Evolutionary conservation across 305 asterid genomes (phyloP), one percentile per base, ranked within the genome.

Genomic region (Fraxinus greggii): DNA sequence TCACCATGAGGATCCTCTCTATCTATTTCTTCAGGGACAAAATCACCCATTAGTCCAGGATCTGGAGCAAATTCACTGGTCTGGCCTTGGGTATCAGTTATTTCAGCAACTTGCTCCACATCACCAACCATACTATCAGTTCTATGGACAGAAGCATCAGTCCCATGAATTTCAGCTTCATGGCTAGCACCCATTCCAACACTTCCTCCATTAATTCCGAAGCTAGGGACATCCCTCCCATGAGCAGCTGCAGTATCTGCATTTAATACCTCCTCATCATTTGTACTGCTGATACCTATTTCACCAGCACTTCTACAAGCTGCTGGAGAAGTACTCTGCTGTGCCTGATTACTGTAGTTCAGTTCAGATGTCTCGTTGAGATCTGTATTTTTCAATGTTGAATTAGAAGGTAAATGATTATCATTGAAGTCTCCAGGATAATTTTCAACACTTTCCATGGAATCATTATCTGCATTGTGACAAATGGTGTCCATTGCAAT

Each of bases 131-230:
- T 89, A 78, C 98, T 95, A 84, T 93, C 97, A 56, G 92, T 85
- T 91, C 99, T 90, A 75, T 93, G 90, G 76, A 93, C 85, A 84
- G 93, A 92, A 77, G 92, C 92, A 85, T 86, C 95, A 75, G 87
- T 85, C 70, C 99, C 98, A 75, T 97, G 98, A 81, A 97, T 95
- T 88, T 97, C 99, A 88, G 99, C 99, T 92, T 97, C 99, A 90
- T 97, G 98, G 91, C 99, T 95, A 74, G 99, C 99, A 84, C 99
- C 99, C 98, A 97, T 95, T 72, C 99, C 98, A 72, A 97, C 97
- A 85, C 99, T 95, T 83, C 98, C 99, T 67, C 97, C 98, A 85
- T 98, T 97, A 80, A 93, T 87, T 74, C 98, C 99, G 67, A 94
- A 80, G 85, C 99, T 97, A 83, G 92, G 93, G 35, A 94, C 99